Evolutionary conservation across 2,329 filamentous ascomycete genomes (phyloP).

Genomic region (Aspergillus caelatus): DNA sequence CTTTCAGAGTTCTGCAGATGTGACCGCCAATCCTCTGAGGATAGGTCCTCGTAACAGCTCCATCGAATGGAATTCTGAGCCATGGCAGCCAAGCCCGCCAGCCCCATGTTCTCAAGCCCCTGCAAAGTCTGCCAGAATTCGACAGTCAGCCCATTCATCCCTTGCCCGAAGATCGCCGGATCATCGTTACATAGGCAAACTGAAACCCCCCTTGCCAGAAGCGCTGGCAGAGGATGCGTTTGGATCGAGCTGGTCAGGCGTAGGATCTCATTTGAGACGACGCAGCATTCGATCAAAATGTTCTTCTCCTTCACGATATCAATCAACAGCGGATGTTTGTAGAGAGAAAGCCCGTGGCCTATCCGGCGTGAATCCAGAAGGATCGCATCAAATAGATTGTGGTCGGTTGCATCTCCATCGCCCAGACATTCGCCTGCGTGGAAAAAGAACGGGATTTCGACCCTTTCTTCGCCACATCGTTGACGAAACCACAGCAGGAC

Average conservation of each 20-base stretch:
- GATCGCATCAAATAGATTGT: slow-evolving; percentile 84
- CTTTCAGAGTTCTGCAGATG: no score
- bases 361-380: slow-evolving; percentile 82
- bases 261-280: slow-evolving; percentile 85
- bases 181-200: slow-evolving; percentile 90
- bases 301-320: slow-evolving; percentile 83
- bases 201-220: slow-evolving; percentile 80
- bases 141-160: slow-evolving; percentile 78
- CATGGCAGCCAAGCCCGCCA: slow-evolving; percentile 81
- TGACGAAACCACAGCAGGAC: slow-evolving; percentile 91
- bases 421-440: slow-evolving; percentile 90
- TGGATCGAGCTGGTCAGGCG: slow-evolving; percentile 75
- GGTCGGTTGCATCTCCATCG: slow-evolving; percentile 72
- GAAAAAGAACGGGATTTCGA: slow-evolving; percentile 90
- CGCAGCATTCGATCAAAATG: slow-evolving; percentile 84
- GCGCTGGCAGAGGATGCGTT: slow-evolving; percentile 67
- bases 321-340: slow-evolving; percentile 84
- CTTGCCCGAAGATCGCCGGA: slow-evolving; percentile 84
- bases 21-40: no score
- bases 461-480: slow-evolving; percentile 70
- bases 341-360: slow-evolving; percentile 82
- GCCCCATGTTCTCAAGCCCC: slow-evolving; percentile 86
- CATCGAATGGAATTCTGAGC: slow-evolving; percentile 92
- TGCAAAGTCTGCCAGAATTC: slow-evolving; percentile 95
- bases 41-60: slow-evolving; percentile 77